Percentiles rank a stretch among this genome's conserved stretches.
Evolutionary conservation across 306 rosid species (phyloP).

Genomic region (Casuarina cunninghamiana): DNA sequence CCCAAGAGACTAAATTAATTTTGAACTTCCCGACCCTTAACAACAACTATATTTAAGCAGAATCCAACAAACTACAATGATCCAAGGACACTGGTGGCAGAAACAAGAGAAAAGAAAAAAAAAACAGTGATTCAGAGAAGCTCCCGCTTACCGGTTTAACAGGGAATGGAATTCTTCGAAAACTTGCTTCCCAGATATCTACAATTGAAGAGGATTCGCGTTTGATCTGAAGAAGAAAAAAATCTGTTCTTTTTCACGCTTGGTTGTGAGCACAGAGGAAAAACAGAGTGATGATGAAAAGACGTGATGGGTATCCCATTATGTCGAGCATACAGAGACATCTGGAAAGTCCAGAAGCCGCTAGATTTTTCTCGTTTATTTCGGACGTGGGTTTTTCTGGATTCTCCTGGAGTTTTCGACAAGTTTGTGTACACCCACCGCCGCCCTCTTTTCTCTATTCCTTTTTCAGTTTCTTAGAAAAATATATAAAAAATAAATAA

Average conservation of each 20-base stretch:
- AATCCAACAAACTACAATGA: no score
- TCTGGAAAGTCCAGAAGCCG: constrained; percentile 37
- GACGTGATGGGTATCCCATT: neutral
- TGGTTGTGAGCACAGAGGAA: no score
- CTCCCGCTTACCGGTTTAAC: neutral
- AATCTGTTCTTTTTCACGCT: neutral
- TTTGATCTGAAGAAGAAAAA: neutral
- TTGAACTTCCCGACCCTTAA: no score
- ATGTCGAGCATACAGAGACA: constrained; percentile 12
- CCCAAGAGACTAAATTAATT: no score
- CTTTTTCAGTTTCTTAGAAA: no score
- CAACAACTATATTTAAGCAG: no score
- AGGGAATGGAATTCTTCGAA: neutral
- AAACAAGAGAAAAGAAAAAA: neutral
- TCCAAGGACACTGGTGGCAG: no score
- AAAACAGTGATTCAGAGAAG: neutral
- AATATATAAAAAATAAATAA: no score
- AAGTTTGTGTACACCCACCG: neutral
- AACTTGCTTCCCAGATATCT: neutral
- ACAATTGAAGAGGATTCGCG: neutral
- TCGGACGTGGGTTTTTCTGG: neutral
- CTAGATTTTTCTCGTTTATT: constrained; percentile 8
- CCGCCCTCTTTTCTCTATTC: neutral
- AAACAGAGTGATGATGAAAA: neutral
- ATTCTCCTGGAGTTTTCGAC: neutral